A percentile compares a stretch with the other conserved stretches of the same genome.
Evolutionary conservation across 2,329 filamentous ascomycete genomes (phyloP).

Genomic region (Aspergillus pseudoterreus): DNA sequence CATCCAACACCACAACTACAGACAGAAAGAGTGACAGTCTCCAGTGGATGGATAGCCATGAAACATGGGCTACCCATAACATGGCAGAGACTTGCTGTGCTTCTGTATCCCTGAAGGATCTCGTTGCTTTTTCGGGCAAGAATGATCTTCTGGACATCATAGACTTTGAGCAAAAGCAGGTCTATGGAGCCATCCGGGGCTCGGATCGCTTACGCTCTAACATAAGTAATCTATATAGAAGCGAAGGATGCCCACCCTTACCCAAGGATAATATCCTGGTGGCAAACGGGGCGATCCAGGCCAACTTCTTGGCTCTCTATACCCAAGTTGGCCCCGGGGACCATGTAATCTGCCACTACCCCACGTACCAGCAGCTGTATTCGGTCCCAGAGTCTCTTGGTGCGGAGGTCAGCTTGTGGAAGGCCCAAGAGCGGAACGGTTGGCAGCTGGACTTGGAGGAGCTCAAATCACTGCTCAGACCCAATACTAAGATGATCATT

Average conservation of each 20-base stretch:
- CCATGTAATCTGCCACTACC: constrained; percentile 82
- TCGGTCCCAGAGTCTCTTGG: constrained; percentile 69
- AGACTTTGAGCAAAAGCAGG: constrained; percentile 22
- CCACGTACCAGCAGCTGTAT: constrained; percentile 84
- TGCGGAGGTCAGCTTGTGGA: constrained; percentile 75
- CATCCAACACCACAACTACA: neutral
- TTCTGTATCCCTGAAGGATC: constrained; percentile 68
- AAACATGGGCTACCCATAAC: constrained; percentile 57
- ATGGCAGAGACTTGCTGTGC: constrained; percentile 76
- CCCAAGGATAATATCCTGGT: constrained; percentile 66
- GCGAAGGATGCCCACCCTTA: constrained; percentile 47
- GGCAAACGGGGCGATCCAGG: constrained; percentile 74
- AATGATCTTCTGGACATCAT: constrained; percentile 21
- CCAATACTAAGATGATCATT: constrained; percentile 56
- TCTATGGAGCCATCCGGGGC: constrained; percentile 26
- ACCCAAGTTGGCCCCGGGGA: constrained; percentile 68
- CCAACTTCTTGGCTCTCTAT: constrained; percentile 80
- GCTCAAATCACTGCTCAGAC: constrained; percentile 58
- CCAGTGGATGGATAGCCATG: constrained; percentile 57
- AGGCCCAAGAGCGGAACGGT: constrained; percentile 58
- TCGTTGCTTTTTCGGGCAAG: constrained; percentile 54
- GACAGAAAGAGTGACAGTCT: constrained; percentile 2
- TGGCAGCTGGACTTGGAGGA: constrained; percentile 67
- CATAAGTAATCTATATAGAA: constrained; percentile 41
- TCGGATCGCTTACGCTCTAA: constrained; percentile 23